A percentile compares a stretch with the other conserved stretches of the same genome.
phyloP scores from a whole-genome alignment of 305 asterid genomes.

The Galium porrigens region DNA sequence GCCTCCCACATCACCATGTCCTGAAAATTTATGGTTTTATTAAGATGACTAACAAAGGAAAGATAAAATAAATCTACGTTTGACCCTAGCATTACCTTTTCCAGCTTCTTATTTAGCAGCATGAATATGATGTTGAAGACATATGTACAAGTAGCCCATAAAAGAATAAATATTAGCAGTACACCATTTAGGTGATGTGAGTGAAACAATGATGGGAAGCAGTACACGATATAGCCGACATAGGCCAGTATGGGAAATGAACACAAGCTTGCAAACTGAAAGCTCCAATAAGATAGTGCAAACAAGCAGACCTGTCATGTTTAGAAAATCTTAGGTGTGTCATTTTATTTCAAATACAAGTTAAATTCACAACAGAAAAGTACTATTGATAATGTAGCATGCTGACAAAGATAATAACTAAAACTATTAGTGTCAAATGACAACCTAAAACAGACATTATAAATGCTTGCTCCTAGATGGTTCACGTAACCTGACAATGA shows the following conservation, averaged over 20 bases:
- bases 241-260: constrained; percentile 86
- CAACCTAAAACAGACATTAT: constrained; percentile 17
- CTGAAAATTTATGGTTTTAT: constrained; percentile 21
- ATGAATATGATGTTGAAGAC: constrained; percentile 78
- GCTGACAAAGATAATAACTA: not conserved
- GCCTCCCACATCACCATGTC: constrained; percentile 96
- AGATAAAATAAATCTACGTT: not conserved
- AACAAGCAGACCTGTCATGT: constrained; percentile 61
- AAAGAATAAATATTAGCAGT: constrained; percentile 89
- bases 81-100: constrained; percentile 51
- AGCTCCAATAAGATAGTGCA: constrained; percentile 92
- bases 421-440: not conserved
- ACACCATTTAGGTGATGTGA: constrained; percentile 79
- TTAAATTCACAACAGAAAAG: constrained; percentile 25
- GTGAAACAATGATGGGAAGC: constrained; percentile 76
- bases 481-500: not conserved
- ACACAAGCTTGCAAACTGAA: constrained; percentile 88
- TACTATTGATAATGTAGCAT: not conserved
- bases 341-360: not conserved
- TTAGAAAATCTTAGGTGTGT: not conserved
- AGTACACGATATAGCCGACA: constrained; percentile 72
- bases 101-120: constrained; percentile 64
- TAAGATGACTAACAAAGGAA: not conserved
- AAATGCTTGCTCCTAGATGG: not conserved
- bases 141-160: constrained; percentile 94